phyloP scores from a whole-genome alignment of 805 yeast species.

The Suhomyces tanzawaensis region DNA sequence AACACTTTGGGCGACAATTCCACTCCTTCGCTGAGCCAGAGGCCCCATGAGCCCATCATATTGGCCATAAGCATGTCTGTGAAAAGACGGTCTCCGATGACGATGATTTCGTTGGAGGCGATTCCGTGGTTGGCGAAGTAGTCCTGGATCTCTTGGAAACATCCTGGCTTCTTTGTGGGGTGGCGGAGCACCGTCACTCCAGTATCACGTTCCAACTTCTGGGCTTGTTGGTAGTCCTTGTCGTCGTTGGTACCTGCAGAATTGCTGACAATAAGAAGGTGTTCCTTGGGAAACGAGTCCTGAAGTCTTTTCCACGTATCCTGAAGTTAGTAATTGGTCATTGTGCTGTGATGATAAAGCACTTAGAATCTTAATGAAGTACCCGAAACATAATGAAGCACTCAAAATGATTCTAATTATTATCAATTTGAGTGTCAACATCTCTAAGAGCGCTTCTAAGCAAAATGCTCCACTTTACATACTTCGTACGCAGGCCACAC shows the following conservation, averaged over 20 bases:
- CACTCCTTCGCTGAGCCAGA: conserved; percentile 85
- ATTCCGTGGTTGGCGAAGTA: conserved; percentile 52
- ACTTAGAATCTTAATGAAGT: background rate
- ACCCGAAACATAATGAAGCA: background rate
- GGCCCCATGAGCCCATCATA: conserved; percentile 80
- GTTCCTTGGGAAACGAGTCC: conserved; percentile 57
- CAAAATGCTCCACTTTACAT: conserved; percentile 18
- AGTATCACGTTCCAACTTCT: conserved; percentile 54
- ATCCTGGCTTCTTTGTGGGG: conserved; percentile 78
- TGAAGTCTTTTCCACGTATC: conserved; percentile 54
- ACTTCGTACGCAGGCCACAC: conserved; percentile 72
- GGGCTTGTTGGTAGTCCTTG: conserved; percentile 55
- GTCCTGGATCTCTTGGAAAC: conserved; percentile 62
- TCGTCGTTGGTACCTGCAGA: conserved; percentile 92
- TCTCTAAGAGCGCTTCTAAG: no score
- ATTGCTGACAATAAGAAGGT: conserved; percentile 77
- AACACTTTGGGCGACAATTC: conserved; percentile 47
- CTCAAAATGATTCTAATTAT: background rate
- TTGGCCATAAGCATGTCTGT: conserved; percentile 95
- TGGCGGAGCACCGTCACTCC: conserved; percentile 73
- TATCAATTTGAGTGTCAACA: no score
- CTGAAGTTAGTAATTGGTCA: conserved; percentile 5
- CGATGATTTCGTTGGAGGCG: conserved; percentile 65
- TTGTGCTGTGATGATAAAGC: background rate
- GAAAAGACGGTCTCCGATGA: conserved; percentile 87